Evolutionary conservation across 2,329 filamentous ascomycete species (phyloP), one percentile per base, ranked within the genome.

Genomic region (Albifimbria verrucaria): DNA sequence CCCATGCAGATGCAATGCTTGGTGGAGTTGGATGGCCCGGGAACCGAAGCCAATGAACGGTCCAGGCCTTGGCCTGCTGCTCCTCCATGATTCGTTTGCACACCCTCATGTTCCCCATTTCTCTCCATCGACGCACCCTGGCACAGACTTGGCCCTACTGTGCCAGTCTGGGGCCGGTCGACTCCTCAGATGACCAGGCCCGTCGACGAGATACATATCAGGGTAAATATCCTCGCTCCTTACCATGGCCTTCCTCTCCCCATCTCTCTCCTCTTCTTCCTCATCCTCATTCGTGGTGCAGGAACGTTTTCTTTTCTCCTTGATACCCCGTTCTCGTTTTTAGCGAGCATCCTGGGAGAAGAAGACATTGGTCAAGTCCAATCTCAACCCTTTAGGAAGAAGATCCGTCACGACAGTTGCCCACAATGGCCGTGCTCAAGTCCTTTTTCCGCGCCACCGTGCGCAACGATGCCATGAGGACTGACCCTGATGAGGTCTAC

Each of bases 401-500:
- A 20, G 18, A 44, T n/a, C n/a, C 46, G 50, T 48, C 61, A 67
- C 36, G n/a, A n/a, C n/a, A n/a, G n/a, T 39, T 4, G 32, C 32
- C 32, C 32, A 39, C 18, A 12, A 39, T 39, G 32, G 12, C 32
- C 18, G 18, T 39, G 12, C 12, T 39, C 32, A 39, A 39, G 32
- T 7, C 32, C 50, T 65, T 85, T 59, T 76, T 87, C 52, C 75
- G 75, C 60, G 72, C 71, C 60, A 74, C 87, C 63, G 78, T 88
- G 60, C 81, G 81, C 69, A 89, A 89, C 74, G 85, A 90, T 67
- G 82, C 87, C 44, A 89, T 90, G 81, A 84, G 79, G 63, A 69
- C 73, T 32, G 86, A 89, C 55, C 86, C 86, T 18, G 75, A 78
- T 20, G 80, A 87, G 65, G 84, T 89, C 54, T 89, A 88, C 70